Evolutionary conservation across 192 early-diverging fungal genomes (phyloP).

Genomic region (Coemansia sp.): DNA sequence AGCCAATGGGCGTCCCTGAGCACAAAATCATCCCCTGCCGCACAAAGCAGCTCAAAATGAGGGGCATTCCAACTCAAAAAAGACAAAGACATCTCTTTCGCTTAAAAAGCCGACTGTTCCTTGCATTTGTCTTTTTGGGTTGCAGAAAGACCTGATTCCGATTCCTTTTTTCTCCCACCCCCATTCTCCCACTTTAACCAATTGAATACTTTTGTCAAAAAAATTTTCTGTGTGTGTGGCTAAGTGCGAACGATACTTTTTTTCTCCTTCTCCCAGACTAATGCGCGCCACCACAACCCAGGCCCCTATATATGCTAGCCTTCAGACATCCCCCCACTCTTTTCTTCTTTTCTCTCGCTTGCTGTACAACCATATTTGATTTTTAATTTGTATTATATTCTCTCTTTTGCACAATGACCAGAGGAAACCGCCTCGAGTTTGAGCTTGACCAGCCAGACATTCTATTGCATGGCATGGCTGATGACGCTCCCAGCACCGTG

Average conservation of each 20-base stretch:
- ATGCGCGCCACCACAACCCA: conserved; percentile 8
- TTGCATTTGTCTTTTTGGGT: conserved; percentile 6
- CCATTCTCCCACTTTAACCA: neutral
- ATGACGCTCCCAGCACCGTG: conserved; percentile 47
- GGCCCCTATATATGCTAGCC: conserved; percentile 3
- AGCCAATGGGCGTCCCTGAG: neutral
- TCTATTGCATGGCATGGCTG: conserved; percentile 52
- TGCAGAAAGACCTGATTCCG: conserved; percentile 1
- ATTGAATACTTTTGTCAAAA: neutral
- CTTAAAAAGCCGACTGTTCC: conserved; percentile 5
- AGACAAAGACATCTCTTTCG: conserved; percentile 1
- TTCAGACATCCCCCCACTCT: neutral
- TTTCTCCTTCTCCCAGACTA: neutral
- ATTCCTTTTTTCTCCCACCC: neutral
- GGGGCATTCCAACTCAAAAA: conserved; percentile 7
- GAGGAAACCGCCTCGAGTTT: conserved; percentile 45
- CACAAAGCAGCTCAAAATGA: neutral
- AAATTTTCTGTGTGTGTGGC: neutral
- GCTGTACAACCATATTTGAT: conserved; percentile 1
- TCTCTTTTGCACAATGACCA: conserved; percentile 29
- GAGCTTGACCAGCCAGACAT: conserved; percentile 58
- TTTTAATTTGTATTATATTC: neutral
- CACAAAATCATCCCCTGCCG: neutral
- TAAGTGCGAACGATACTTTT: neutral
- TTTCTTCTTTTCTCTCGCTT: conserved; percentile 8